Conservation (phyloP, 176 grass and related monocot genomes). For the Musa troglodytarum region DNA sequence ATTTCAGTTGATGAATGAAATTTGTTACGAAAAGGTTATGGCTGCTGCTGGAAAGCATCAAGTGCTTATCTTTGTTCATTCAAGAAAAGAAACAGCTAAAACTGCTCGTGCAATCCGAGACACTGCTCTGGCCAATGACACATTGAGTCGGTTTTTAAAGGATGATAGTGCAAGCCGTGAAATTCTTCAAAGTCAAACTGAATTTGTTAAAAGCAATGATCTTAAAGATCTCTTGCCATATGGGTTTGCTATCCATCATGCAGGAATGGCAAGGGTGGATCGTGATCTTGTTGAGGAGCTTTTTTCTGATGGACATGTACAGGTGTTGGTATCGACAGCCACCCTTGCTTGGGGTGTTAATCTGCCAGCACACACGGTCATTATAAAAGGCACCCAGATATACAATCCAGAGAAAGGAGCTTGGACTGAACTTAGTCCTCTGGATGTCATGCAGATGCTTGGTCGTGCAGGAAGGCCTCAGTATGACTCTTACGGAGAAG, state of each 20-base stretch:
- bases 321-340: conserved; percentile 86
- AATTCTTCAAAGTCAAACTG: conserved; percentile 74
- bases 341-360: conserved; percentile 98
- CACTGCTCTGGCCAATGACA: conserved; percentile 73
- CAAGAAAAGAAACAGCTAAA: conserved; percentile 88
- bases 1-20: conserved; percentile 97
- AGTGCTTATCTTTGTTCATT: conserved; percentile 98
- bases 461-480: conserved; percentile 93
- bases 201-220: conserved; percentile 86
- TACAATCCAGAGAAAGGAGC: conserved; percentile 97
- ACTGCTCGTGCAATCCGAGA: conserved; percentile 87
- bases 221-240: conserved; percentile 85
- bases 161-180: conserved; percentile 87
- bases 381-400: conserved; percentile 94
- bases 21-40: conserved; percentile 90
- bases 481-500: conserved; percentile 90
- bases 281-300: conserved; percentile 82
- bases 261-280: conserved; percentile 77
- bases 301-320: conserved; percentile 79
- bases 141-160: conserved; percentile 68
- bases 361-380: conserved; percentile 88
- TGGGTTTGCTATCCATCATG: conserved; percentile 98
- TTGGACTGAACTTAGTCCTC: conserved; percentile 88
- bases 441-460: conserved; percentile 99
- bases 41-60: conserved; percentile 89